A percentile compares a stretch with the other conserved stretches of the same genome.
Evolutionary conservation across 495 filamentous ascomycete species (phyloP).

Genomic region (Neurospora intermedia): DNA sequence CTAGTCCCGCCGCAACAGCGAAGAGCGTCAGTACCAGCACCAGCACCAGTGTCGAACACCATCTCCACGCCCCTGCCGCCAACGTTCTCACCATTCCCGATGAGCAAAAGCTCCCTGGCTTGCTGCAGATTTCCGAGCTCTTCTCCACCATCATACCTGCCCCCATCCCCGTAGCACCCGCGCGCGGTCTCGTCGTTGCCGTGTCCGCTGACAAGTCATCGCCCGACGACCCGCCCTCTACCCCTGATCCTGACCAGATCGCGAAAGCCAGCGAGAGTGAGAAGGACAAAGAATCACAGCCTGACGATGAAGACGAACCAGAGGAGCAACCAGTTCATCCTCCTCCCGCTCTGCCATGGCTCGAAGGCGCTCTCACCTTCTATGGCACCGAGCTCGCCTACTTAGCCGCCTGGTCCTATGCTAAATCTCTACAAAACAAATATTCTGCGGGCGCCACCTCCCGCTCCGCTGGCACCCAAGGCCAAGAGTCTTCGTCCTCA

Average conservation of each 20-base stretch:
- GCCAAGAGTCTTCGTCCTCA: background rate
- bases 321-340: background rate
- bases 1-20: background rate
- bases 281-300: background rate
- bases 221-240: slow-evolving; percentile 1
- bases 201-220: background rate
- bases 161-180: slow-evolving; percentile 1
- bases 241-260: background rate
- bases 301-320: background rate
- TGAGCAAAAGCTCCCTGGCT: slow-evolving; percentile 15
- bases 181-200: background rate
- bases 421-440: slow-evolving; percentile 18
- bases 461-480: background rate
- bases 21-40: slow-evolving; percentile 12
- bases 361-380: slow-evolving; percentile 59
- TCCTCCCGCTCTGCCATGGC: slow-evolving; percentile 15
- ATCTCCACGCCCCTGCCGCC: background rate
- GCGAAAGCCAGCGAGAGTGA: background rate
- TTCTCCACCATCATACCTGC: slow-evolving; percentile 18
- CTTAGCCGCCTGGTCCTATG: slow-evolving; percentile 48
- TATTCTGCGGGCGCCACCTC: background rate
- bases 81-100: slow-evolving; percentile 8
- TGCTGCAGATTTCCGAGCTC: slow-evolving; percentile 25
- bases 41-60: slow-evolving; percentile 14
- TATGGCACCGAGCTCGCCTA: slow-evolving; percentile 66